These are phyloP conservation scores for Calonectria ilicicola DNA, from an alignment of 2,329 filamentous ascomycete species.

Conservation along the genomic window DNA sequence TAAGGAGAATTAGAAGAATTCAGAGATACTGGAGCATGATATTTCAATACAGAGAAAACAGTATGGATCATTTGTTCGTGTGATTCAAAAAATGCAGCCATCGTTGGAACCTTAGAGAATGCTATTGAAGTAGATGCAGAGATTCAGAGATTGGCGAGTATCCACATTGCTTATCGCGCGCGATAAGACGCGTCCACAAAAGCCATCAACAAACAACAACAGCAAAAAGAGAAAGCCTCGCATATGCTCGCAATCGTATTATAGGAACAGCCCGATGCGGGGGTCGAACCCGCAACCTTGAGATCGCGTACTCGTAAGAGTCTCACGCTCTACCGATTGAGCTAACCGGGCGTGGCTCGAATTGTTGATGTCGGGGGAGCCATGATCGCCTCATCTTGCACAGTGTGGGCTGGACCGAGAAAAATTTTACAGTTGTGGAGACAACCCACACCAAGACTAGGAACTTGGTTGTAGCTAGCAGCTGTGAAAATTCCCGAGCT, in stretches of 20 bases:
- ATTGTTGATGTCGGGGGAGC: not conserved
- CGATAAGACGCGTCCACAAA: not conserved
- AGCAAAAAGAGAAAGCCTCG: conserved; percentile 35
- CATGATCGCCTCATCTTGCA: conserved; percentile 8
- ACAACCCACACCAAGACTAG: not conserved
- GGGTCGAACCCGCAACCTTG: conserved; percentile 68
- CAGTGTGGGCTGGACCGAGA: not conserved
- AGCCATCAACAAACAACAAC: not conserved
- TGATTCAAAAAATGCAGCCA: no score
- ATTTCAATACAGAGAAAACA: no score
- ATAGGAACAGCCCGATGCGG: conserved; percentile 49
- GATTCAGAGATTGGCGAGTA: not conserved
- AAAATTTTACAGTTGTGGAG: not conserved
- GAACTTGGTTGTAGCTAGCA: not conserved
- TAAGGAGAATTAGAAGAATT: not conserved
- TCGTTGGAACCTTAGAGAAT: no score
- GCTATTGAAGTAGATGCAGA: no score
- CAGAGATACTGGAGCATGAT: no score
- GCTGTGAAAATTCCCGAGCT: not conserved
- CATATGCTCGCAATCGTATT: conserved; percentile 35
- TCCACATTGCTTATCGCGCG: not conserved
- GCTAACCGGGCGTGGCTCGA: conserved; percentile 41
- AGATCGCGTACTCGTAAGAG: conserved; percentile 64
- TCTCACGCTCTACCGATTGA: conserved; percentile 72
- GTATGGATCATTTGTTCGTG: no score